phyloP scores from a whole-genome alignment of 257 asterid species.

The Voacanga thouarsii region DNA sequence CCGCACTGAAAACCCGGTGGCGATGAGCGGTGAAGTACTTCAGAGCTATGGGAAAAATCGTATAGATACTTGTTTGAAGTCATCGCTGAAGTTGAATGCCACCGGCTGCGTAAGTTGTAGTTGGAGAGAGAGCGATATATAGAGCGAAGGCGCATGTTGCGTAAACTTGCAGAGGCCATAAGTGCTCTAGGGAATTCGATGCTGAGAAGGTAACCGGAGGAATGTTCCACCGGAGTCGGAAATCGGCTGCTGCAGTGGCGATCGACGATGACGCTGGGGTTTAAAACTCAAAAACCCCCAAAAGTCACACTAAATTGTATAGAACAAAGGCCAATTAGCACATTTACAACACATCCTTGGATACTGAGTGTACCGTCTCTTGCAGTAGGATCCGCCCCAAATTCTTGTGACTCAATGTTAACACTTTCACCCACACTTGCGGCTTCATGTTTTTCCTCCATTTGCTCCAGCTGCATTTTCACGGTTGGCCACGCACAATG shows the following conservation, averaged over 20 bases:
- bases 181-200: background rate
- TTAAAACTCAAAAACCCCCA: background rate
- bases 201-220: background rate
- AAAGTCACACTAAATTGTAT: no score
- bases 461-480: no score
- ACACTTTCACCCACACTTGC: no score
- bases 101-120: conserved; percentile 2
- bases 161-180: conserved; percentile 17
- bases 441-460: no score
- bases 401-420: no score
- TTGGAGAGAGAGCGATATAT: conserved; percentile 9
- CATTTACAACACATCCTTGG: no score
- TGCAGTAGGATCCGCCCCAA: no score
- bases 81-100: conserved; percentile 16
- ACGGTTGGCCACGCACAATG: no score
- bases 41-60: background rate
- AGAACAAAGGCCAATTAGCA: no score
- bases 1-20: background rate
- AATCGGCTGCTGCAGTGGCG: background rate
- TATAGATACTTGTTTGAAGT: background rate
- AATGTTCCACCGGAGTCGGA: background rate
- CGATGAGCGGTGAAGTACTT: background rate
- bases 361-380: no score
- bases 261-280: no score
- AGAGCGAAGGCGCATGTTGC: conserved; percentile 9